phyloP scores from a whole-genome alignment of 2,329 filamentous ascomycete species.

The Talaromyces rugulosus region DNA sequence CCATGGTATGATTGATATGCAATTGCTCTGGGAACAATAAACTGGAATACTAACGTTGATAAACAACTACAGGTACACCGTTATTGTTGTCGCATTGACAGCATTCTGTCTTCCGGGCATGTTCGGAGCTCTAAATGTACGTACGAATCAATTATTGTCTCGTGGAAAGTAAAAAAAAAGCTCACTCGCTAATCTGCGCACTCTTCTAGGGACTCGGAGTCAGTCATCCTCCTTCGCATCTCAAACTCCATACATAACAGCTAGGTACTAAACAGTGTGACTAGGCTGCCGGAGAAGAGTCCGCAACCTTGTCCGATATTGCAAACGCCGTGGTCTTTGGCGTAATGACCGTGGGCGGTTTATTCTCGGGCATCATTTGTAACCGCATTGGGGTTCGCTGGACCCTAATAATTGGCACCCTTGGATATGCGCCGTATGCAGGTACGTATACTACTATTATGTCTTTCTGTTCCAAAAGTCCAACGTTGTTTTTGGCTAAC shows the following conservation, averaged over 20 bases:
- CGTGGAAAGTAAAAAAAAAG: no score
- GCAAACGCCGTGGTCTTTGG: conserved; percentile 4
- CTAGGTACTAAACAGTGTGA: background rate
- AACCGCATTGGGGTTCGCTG: conserved; percentile 4
- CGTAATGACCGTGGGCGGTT: background rate
- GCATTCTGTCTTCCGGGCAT: conserved; percentile 3
- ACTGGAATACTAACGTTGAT: background rate
- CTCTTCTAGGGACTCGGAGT: conserved; percentile 1
- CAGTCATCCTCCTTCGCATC: background rate
- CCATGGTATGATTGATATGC: background rate
- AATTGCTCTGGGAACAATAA: background rate
- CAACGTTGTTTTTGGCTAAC: no score
- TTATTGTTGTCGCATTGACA: background rate
- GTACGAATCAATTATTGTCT: background rate
- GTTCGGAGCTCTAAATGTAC: conserved; percentile 2
- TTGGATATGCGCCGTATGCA: conserved; percentile 7
- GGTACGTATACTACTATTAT: background rate
- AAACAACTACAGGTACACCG: background rate
- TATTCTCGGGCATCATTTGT: conserved; percentile 4
- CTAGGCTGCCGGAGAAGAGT: conserved; percentile 2
- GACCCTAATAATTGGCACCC: conserved; percentile 1
- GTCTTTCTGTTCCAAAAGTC: no score
- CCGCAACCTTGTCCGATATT: background rate
- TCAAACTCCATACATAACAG: background rate
- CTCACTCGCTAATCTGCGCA: no score